These are phyloP conservation scores for Penicillium brasilianum DNA, from an alignment of 2,329 filamentous ascomycete species.

Conservation along the genomic window DNA sequence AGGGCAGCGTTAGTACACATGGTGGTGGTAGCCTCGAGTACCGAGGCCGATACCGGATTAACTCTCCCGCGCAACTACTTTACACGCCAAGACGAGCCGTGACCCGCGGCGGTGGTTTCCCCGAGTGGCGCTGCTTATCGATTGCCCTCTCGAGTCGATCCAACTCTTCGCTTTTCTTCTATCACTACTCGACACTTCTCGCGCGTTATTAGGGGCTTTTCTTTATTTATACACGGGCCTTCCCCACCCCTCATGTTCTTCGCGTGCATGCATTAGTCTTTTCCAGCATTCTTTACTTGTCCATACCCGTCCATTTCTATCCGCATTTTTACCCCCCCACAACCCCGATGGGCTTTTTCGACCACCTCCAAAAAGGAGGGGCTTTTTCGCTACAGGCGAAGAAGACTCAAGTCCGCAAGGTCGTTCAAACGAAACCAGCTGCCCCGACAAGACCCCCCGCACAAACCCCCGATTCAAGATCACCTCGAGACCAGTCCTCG, in stretches of 20 bases:
- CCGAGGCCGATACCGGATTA: neutral
- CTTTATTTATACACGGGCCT: constrained; percentile 11
- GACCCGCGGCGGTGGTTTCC: constrained; percentile 22
- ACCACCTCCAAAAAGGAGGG: constrained; percentile 52
- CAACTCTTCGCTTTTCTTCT: constrained; percentile 15
- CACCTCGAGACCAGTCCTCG: constrained; percentile 25
- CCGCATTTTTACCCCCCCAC: constrained; percentile 12
- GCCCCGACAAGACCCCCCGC: constrained; percentile 37
- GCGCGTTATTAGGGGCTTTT: neutral
- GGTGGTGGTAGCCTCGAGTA: neutral
- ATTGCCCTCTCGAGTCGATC: constrained; percentile 12
- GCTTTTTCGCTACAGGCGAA: constrained; percentile 48
- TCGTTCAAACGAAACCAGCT: constrained; percentile 44
- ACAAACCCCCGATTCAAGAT: constrained; percentile 29
- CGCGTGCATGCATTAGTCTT: constrained; percentile 20
- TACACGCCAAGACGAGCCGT: constrained; percentile 7
- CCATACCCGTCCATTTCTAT: constrained; percentile 17
- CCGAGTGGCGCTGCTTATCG: constrained; percentile 32
- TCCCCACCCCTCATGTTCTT: constrained; percentile 13
- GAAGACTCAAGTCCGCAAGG: constrained; percentile 50
- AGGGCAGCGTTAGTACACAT: neutral
- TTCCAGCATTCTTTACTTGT: constrained; percentile 21
- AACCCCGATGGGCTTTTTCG: constrained; percentile 50
- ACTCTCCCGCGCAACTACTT: neutral
- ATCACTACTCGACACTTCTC: constrained; percentile 8